A percentile compares a stretch with the other conserved stretches of the same genome.
phyloP scores from a whole-genome alignment of 2,329 filamentous ascomycete genomes.

The Scedosporium minutisporum region DNA sequence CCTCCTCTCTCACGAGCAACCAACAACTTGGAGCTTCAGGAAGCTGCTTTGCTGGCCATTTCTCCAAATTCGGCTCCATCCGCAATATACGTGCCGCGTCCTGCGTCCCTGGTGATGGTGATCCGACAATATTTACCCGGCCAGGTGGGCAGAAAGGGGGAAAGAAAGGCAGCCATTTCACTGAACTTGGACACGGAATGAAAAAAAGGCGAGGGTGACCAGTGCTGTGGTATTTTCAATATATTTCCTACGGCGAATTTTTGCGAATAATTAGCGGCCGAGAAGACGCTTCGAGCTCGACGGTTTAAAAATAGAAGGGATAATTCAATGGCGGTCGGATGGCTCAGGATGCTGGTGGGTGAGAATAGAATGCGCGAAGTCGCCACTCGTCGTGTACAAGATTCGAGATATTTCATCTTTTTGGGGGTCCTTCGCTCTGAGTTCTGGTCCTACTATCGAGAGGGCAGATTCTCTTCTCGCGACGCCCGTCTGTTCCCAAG shows the following conservation, averaged over 20 bases:
- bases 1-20: background rate
- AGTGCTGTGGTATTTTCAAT: background rate
- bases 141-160: background rate
- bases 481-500: too few species aligned
- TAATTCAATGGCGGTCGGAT: too few species aligned
- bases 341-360: too few species aligned
- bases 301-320: background rate
- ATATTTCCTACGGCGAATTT: background rate
- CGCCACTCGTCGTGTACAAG: too few species aligned
- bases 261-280: background rate
- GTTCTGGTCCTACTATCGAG: too few species aligned
- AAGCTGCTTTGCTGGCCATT: conserved; percentile 3
- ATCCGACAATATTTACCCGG: conserved; percentile 5
- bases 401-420: background rate
- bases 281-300: background rate
- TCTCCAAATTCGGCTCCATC: background rate
- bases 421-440: background rate
- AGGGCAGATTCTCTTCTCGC: too few species aligned
- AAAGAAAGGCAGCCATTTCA: background rate
- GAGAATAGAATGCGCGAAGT: too few species aligned
- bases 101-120: background rate
- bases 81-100: conserved; percentile 3
- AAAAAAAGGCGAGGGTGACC: background rate
- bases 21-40: background rate
- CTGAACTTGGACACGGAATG: background rate